These are phyloP conservation scores for Mycena amicta DNA, from an alignment of 768 basidiomycete species.

Conservation along the genomic window DNA sequence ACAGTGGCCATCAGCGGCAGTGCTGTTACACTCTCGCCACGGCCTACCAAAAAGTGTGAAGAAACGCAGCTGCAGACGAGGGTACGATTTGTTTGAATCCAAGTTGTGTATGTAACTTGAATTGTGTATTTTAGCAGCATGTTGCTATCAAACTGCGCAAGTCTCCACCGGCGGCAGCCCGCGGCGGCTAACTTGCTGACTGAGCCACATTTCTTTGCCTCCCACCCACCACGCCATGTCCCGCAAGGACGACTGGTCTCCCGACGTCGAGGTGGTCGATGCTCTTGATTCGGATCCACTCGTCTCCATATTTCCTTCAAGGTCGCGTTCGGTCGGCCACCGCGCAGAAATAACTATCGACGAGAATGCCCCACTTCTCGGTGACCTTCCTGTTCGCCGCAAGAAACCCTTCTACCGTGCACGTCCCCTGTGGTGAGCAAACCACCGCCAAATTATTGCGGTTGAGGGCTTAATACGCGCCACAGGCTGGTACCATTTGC, in stretches of 20 bases:
- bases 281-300: conserved; percentile 11
- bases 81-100: no score
- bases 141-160: neutral
- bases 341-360: neutral
- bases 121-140: no score
- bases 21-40: no score
- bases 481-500: conserved; percentile 80
- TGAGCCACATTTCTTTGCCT: neutral
- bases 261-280: conserved; percentile 2
- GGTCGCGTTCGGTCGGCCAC: conserved; percentile 10
- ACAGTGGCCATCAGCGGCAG: no score
- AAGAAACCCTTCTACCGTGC: conserved; percentile 57
- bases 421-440: conserved; percentile 49
- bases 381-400: conserved; percentile 13
- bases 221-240: neutral
- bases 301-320: conserved; percentile 20
- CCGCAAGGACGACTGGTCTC: neutral
- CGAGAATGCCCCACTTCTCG: conserved; percentile 19
- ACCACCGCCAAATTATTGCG: no score
- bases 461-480: conserved; percentile 3
- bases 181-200: neutral
- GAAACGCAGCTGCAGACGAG: no score
- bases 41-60: no score
- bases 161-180: no score
- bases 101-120: no score